Conservation (phyloP, 2,329 filamentous ascomycete genomes). For the Didymella sp. region DNA sequence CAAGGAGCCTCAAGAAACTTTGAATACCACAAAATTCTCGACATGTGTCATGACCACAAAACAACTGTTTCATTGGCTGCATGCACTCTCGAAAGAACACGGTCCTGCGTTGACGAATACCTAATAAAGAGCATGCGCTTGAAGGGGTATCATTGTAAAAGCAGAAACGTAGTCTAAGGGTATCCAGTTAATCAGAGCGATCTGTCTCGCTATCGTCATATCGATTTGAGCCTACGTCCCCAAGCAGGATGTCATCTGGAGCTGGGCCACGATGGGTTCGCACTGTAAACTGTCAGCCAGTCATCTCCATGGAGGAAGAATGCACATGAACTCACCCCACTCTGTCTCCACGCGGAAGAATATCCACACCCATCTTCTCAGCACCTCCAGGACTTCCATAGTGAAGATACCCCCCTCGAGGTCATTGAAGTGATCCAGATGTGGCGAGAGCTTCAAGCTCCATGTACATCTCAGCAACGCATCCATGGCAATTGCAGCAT, state of each 20-base stretch:
- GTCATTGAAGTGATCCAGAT: slow-evolving; percentile 83
- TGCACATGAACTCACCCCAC: slow-evolving; percentile 67
- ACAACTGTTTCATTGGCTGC: neutral
- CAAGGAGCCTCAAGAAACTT: slow-evolving; percentile 16
- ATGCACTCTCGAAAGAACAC: neutral
- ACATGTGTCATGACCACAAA: neutral
- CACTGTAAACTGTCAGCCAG: slow-evolving; percentile 48
- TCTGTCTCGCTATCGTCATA: slow-evolving; percentile 63
- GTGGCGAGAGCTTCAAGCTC: slow-evolving; percentile 84
- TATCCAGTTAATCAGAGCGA: slow-evolving; percentile 16
- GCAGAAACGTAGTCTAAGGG: slow-evolving; percentile 10
- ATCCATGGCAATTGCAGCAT: slow-evolving; percentile 79
- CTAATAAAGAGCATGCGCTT: neutral
- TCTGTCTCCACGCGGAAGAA: slow-evolving; percentile 96
- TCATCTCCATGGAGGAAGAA: neutral
- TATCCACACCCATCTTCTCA: slow-evolving; percentile 93
- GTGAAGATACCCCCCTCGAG: slow-evolving; percentile 88
- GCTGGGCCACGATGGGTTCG: slow-evolving; percentile 62
- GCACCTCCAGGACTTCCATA: slow-evolving; percentile 84
- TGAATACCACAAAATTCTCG: slow-evolving; percentile 10
- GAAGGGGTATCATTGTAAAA: slow-evolving; percentile 9
- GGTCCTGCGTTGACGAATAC: neutral
- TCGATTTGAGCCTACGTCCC: slow-evolving; percentile 66
- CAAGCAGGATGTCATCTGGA: slow-evolving; percentile 75
- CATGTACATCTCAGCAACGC: slow-evolving; percentile 86